A percentile compares a stretch with the other conserved stretches of the same genome.
phyloP scores from a whole-genome alignment of 2,329 filamentous ascomycete genomes.

The Zalaria obscura region DNA sequence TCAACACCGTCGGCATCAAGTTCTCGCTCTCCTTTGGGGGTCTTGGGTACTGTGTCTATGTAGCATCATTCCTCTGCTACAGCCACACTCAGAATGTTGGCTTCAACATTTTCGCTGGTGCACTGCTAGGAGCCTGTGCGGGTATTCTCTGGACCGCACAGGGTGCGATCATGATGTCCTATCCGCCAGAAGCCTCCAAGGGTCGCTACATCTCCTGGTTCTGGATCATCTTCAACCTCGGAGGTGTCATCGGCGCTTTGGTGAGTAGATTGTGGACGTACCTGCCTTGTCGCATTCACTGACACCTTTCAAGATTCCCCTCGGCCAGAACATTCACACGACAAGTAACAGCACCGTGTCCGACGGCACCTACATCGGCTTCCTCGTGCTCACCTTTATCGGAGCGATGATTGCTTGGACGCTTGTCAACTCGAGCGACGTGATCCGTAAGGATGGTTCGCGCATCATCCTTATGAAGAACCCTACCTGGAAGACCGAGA shows the following conservation, averaged over 20 bases:
- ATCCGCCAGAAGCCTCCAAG: conserved; percentile 68
- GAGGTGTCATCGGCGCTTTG: conserved; percentile 71
- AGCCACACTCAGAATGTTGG: conserved; percentile 52
- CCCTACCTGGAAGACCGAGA: conserved; percentile 70
- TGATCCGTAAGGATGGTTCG: conserved; percentile 65
- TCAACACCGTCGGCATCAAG: conserved; percentile 61
- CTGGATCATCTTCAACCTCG: conserved; percentile 91
- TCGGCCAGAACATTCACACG: conserved; percentile 56
- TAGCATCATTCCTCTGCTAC: conserved; percentile 56
- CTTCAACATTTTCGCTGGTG: conserved; percentile 65
- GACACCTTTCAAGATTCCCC: conserved; percentile 38
- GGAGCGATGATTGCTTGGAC: conserved; percentile 57
- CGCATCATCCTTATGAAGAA: conserved; percentile 80
- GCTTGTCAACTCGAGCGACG: conserved; percentile 55
- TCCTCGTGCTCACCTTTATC: conserved; percentile 66
- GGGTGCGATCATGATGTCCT: conserved; percentile 80
- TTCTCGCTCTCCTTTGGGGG: conserved; percentile 57
- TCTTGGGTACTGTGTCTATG: conserved; percentile 63
- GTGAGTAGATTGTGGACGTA: conserved; percentile 23
- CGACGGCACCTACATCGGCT: conserved; percentile 77
- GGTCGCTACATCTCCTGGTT: conserved; percentile 82
- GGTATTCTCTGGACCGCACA: conserved; percentile 73
- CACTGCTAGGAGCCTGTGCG: conserved; percentile 62
- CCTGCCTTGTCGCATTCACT: background rate
- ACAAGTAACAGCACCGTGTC: conserved; percentile 37